Evolutionary conservation across 139 green algal species (phyloP).

Genomic region (Pleodorina starrii): DNA sequence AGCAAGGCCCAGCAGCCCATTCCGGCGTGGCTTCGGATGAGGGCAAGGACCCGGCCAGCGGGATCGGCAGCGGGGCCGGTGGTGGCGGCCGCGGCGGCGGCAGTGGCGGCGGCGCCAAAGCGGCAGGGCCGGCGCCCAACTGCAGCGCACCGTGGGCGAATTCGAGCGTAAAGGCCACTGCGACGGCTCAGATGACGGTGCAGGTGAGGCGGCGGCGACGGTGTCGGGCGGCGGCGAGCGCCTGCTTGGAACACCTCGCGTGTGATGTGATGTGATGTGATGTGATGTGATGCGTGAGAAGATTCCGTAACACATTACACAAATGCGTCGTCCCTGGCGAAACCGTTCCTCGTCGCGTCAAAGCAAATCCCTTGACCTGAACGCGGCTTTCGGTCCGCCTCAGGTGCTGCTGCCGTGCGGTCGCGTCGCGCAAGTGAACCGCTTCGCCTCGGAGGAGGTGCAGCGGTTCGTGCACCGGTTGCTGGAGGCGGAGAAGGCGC

Average conservation of each 20-base stretch:
- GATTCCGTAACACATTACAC: too few relatives aligned
- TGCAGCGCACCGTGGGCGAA: not conserved
- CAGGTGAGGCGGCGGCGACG: not conserved
- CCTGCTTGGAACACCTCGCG: too few relatives aligned
- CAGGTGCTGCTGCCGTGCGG: slow-evolving; percentile 22
- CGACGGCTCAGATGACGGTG: not conserved
- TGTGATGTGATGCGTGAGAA: too few relatives aligned
- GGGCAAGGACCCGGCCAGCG: not conserved
- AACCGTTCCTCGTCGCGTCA: too few relatives aligned
- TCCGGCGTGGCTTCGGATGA: not conserved
- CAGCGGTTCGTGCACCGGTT: not conserved
- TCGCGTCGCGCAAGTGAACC: not conserved
- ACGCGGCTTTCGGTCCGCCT: not conserved
- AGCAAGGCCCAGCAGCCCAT: not conserved
- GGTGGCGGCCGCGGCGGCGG: not conserved
- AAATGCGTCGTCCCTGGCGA: too few relatives aligned
- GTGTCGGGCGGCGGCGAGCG: too few relatives aligned
- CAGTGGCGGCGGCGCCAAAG: not conserved
- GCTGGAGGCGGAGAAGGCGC: slow-evolving; percentile 1
- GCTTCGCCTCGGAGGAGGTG: not conserved
- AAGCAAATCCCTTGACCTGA: too few relatives aligned
- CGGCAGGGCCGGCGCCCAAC: not conserved
- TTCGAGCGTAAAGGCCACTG: not conserved
- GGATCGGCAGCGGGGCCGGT: not conserved
- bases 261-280: too few relatives aligned